phyloP scores from a whole-genome alignment of 345 rosid species.

The Luvunga scandens region DNA sequence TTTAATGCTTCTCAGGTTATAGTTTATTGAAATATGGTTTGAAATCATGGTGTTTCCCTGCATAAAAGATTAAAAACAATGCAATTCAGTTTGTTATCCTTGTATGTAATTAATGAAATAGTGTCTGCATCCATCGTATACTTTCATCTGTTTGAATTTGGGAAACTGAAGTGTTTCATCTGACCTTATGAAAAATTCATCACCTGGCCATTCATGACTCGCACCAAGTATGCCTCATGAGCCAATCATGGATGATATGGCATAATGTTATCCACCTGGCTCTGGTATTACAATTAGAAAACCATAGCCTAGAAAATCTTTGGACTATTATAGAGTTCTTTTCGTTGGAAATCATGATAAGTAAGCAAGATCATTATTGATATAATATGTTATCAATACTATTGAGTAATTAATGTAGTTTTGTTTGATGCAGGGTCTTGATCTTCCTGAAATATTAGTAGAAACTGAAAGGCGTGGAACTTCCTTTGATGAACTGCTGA shows the following conservation, averaged over 20 bases:
- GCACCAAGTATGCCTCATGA: not conserved
- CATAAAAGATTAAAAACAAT: not conserved
- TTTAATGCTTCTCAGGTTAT: not conserved
- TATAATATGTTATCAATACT: not conserved
- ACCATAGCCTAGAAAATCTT: not conserved
- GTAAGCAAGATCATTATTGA: constrained; percentile 2
- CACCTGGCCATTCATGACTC: not conserved
- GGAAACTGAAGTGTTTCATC: not conserved
- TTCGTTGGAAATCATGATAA: not conserved
- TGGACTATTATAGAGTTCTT: not conserved
- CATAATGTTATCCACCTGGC: not conserved
- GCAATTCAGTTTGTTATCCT: not conserved
- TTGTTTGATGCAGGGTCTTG: constrained; percentile 57
- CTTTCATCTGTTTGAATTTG: not conserved
- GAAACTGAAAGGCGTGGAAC: constrained; percentile 86
- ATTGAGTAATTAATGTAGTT: not conserved
- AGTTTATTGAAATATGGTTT: not conserved
- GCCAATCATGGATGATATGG: not conserved
- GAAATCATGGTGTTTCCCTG: not conserved
- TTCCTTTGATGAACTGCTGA: constrained; percentile 76
- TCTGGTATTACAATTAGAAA: not conserved
- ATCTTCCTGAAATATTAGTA: constrained; percentile 75
- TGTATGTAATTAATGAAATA: not conserved
- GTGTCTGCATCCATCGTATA: not conserved
- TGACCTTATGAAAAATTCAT: not conserved